Evolutionary conservation across 2,329 filamentous ascomycete species (phyloP), one percentile per base, ranked within the genome.

Genomic region (Fusarium albidum): DNA sequence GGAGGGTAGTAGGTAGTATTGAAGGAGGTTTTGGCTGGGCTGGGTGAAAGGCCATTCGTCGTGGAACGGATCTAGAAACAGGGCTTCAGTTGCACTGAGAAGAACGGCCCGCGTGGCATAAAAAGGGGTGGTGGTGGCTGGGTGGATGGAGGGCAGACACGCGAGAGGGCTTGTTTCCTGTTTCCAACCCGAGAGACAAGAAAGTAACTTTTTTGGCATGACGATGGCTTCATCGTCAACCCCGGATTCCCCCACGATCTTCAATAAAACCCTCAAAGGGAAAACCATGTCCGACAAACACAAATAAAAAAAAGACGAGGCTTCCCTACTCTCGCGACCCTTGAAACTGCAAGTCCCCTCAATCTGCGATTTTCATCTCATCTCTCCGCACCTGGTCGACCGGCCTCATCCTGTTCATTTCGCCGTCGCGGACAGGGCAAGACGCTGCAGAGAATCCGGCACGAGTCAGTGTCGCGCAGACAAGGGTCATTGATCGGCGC

Each of bases 161-260:
- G 13, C 13, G 6, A 13, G 31, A 39, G 26, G 26, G 21, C 21
- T 21, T 21, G 21, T 21, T 21, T 21, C 35, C 28, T 39, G n/a
- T 47, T 47, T 39, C 21, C 34, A 18, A n/a, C 34, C 17, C 14
- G 15, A 12, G 13, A 15, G 17, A n/a, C n/a, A n/a, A n/a, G n/a
- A n/a, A 21, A 9, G 18, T 21, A 33, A 17, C 26, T 31, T 32
- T 32, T 14, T 12, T 17, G 27, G 18, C n/a, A 15, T 48, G 34
- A 35, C 27, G 44, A 48, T 48, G 44, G 44, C 44, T 40, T 48
- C 34, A 47, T 13, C 44, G 26, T 12, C 18, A 9, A 33, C 27
- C 27, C 15, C 14, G 25, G 12, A n/a, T 25, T 48, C 25, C 35
- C 37, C 35, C 35, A 33, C 17, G 17, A 31, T 27, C 9, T 17